Evolutionary conservation across 805 yeast species (phyloP), one percentile per base, ranked within the genome.

Genomic region (Ogataea dorogensis): DNA sequence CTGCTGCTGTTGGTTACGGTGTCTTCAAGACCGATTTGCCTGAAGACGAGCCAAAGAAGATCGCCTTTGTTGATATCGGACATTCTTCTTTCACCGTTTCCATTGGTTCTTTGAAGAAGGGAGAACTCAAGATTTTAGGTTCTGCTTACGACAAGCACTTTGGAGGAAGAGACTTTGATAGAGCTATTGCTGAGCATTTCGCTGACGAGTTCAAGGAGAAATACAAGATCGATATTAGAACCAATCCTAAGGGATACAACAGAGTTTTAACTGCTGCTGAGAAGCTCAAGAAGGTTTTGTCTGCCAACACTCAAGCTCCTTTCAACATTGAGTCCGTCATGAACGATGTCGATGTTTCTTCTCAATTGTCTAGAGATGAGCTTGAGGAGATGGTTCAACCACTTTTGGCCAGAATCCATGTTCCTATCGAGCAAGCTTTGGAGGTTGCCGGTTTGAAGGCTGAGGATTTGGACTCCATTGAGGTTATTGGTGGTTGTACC

Each of bases 1-100:
- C 98, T 44, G 98, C 98, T 44, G 98, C 97, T 56, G 96, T 93
- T 49, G 94, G 97, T 54, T 94, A 93, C 72, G 98, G 98, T 74
- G 96, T 93, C 44, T 93, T 93, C 83, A 89, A 93, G 78, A 77
- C 85, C 50, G 97, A 91, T 61, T 75, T 93, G 57, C 96, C 98
- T 57, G 98, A 88, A 66, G 95, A 86, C 56, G 84, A 82, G 65
- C 82, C 89, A 59, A 81, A 84, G 71, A 83, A 77, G 58, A 84
- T 93, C 53, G 97, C 95, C 33, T 86, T 93, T 56, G 81, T 93
- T 43, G 99, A 93, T 67, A 86, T 94, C 65, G 99, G 99, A 54
- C 95, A 93, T 74, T 87, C 98, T 28, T 79, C 95, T 33, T 91
- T 79, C 75, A 86, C 93, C 49, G 94, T 94, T 50, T 70, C 93